phyloP scores from a whole-genome alignment of 2,329 filamentous ascomycete genomes.

The Penicillium expansum region DNA sequence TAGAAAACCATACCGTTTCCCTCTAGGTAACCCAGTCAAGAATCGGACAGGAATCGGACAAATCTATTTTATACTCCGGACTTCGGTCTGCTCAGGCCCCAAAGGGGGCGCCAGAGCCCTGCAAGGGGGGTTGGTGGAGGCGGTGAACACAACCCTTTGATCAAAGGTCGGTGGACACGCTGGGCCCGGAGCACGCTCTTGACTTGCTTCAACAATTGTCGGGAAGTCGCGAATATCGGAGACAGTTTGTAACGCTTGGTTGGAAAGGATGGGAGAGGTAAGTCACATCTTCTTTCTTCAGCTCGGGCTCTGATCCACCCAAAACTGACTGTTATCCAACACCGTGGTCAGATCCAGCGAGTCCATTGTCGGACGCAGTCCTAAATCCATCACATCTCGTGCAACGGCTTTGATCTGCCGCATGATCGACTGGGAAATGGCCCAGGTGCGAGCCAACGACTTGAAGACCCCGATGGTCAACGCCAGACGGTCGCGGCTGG shows the following conservation, averaged over 20 bases:
- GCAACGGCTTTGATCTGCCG: constrained; percentile 74
- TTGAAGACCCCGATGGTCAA: constrained; percentile 76
- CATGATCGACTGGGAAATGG: constrained; percentile 66
- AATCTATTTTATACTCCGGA: neutral
- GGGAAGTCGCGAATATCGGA: neutral
- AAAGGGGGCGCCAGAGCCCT: neutral
- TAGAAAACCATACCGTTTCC: neutral
- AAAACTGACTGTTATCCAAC: constrained; percentile 36
- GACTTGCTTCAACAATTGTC: neutral
- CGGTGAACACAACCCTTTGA: neutral
- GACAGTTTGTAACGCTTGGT: neutral
- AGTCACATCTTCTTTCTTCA: constrained; percentile 8
- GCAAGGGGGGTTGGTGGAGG: neutral
- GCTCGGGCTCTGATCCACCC: constrained; percentile 30
- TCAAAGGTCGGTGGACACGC: neutral
- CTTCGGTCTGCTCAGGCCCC: neutral
- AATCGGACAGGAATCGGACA: neutral
- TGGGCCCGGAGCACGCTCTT: neutral
- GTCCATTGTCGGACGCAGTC: constrained; percentile 37
- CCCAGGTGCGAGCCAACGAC: constrained; percentile 67
- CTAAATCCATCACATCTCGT: constrained; percentile 62
- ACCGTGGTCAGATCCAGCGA: constrained; percentile 36
- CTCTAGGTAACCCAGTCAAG: neutral
- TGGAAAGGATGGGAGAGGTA: neutral
- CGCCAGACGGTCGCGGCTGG: constrained; percentile 65